These are phyloP conservation scores for Trichosporon coremiiforme DNA, from an alignment of 1,284 basidiomycete species.

Conservation along the genomic window DNA sequence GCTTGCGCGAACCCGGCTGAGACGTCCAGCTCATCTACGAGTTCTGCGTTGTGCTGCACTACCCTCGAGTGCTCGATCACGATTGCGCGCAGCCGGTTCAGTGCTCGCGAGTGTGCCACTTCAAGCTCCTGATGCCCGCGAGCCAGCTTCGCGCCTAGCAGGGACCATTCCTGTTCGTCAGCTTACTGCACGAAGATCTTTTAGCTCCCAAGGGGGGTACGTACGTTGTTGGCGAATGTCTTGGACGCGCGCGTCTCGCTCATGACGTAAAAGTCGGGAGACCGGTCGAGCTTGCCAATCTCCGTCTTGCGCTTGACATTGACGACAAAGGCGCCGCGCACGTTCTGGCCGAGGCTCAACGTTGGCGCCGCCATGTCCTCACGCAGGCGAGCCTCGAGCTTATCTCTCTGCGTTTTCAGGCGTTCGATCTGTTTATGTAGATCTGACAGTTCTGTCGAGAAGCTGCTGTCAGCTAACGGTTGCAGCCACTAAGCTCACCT, in stretches of 20 bases:
- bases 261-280: conserved; percentile 37
- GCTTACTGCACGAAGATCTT: neutral
- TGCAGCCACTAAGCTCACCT: conserved; percentile 59
- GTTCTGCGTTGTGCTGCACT: conserved; percentile 72
- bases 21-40: conserved; percentile 89
- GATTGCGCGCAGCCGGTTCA: conserved; percentile 68
- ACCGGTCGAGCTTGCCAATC: conserved; percentile 55
- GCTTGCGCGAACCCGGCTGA: conserved; percentile 77
- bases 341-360: conserved; percentile 21
- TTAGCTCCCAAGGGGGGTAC: conserved; percentile 20
- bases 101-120: conserved; percentile 69
- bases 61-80: conserved; percentile 64
- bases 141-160: conserved; percentile 67
- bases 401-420: conserved; percentile 34
- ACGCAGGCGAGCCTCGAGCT: conserved; percentile 41
- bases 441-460: conserved; percentile 63
- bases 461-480: conserved; percentile 59
- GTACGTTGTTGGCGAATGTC: conserved; percentile 70
- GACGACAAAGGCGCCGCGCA: conserved; percentile 26
- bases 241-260: conserved; percentile 48
- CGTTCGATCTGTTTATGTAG: conserved; percentile 59
- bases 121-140: conserved; percentile 64
- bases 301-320: conserved; percentile 58
- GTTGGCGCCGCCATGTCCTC: conserved; percentile 61
- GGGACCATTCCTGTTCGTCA: conserved; percentile 63